Base-by-base conservation (phyloP, 306 rosid species). In the Ziziphus jujuba region DNA sequence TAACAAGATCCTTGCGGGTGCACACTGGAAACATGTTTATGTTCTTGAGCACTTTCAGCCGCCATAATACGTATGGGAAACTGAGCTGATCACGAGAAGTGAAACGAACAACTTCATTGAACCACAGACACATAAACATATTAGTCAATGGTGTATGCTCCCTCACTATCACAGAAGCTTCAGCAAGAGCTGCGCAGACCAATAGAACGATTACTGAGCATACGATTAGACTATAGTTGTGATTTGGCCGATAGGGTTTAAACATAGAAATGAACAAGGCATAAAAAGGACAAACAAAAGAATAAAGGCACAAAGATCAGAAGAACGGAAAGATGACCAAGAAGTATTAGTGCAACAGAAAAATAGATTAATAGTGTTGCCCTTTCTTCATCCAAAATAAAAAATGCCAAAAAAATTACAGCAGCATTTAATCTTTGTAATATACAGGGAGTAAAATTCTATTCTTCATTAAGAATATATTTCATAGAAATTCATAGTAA, bases 81-180 rank as follows among this genome's bases (percentile, higher is more conserved):
- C 99, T 93, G 53, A 93, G 90, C 81, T 93, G 96, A 73, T 93
- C 98, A 52, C 98, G 82, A 14, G 98, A 93, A 63, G 97, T 90
- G 85, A 90, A 93, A 34, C 89, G 91, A 71, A 90, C 98, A 61
- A 83, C 98, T 81, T 93, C 97, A 24, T 88, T 88, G 69, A 93
- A 93, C 98, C 98, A 93, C 31, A 86, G 77, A 77, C 98, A 93
- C 98, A 84, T 90, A 43, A 86, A 77, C 72, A 82, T 68, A 80
- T 90, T 93, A 2, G 85, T 84, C 63, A 84, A 64, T 0, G 88
- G 81, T 1, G 88, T 81, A 67, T 87, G 96, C 84, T 87, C 84
- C 82, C 91, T 87, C 69, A 86, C 89, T 5, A 93, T 88, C 15
- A 93, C 87, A 31, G 98, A 92, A 64, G 99, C 99, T 70, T 93